Evolutionary conservation across 1,139 yeast genomes (phyloP), one percentile per base, ranked within the genome.

Genomic region (Taphrina populina): DNA sequence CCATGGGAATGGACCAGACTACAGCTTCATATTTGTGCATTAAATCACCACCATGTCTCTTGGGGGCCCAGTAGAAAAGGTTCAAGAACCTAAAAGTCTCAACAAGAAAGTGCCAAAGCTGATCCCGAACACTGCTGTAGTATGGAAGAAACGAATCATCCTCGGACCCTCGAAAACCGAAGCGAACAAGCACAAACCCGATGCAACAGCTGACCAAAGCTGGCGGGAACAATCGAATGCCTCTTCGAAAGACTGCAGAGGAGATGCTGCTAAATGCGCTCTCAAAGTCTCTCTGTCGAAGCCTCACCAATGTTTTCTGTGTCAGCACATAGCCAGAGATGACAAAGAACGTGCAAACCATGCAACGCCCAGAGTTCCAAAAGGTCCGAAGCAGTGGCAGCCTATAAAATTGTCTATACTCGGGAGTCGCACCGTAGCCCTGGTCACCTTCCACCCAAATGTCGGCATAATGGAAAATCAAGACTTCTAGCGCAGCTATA

Each of bases 311-410:
- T 10, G 35, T 17, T n/a, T 43, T 41, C 19, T 46, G 41, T n/a
- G 52, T 46, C 24, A 46, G 20, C 11, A 46, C 52, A n/a, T 13
- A 35, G 3, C 52, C 52, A 20, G 52, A 46, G 34, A 46, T 46
- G 35, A 46, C 39, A 19, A 46, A 46, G 41, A 46, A 46, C 11
- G 26, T 15, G n/a, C 52, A 46, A 26, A 46, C 52, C 52, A 46
- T 46, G 20, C 33, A 15, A 8, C 35, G 43, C 2, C 52, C 52
- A 10, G 52, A 24, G 11, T 27, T 26, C 15, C 19, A 46, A 34
- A 13, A n/a, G 8, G 43, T 35, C 21, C 53, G 32, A 1, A 36
- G 13, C 5, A 47, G n/a, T 5, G 44, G 53, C 24, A 36, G 36
- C 3, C 53, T 13, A 6, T 24, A 11, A 17, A 36, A 19, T n/a